Conservation (phyloP, 768 basidiomycete genomes). For the Serpula lacrymans region DNA sequence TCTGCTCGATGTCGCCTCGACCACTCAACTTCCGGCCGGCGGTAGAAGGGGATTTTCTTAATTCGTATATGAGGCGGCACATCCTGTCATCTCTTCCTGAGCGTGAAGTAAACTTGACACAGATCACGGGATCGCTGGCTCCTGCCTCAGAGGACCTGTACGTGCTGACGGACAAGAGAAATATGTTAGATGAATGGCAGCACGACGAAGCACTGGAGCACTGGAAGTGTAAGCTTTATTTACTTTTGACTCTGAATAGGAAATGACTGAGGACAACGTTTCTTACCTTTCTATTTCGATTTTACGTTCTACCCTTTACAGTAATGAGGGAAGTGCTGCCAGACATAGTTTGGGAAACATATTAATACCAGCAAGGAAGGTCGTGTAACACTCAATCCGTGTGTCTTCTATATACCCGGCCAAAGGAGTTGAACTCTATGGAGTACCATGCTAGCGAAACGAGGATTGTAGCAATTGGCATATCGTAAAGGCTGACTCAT, state of each 20-base stretch:
- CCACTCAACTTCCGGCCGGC: constrained; percentile 60
- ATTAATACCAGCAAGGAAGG: no score
- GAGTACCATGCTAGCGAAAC: no score
- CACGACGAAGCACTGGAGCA: constrained; percentile 60
- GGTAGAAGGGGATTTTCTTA: constrained; percentile 56
- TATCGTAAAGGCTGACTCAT: no score
- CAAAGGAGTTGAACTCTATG: no score
- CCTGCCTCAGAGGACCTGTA: constrained; percentile 38
- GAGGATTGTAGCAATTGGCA: no score
- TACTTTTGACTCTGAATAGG: neutral
- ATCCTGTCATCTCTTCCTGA: constrained; percentile 49
- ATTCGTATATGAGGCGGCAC: constrained; percentile 62
- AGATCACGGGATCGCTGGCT: constrained; percentile 30
- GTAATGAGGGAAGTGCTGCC: constrained; percentile 81
- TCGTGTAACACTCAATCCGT: no score
- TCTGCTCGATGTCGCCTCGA: constrained; percentile 62
- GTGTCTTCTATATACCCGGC: no score
- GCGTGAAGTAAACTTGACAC: constrained; percentile 52
- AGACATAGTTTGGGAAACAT: constrained; percentile 74
- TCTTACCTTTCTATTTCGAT: constrained; percentile 5
- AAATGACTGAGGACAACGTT: constrained; percentile 4
- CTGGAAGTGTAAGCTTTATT: constrained; percentile 60
- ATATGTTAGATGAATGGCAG: constrained; percentile 66
- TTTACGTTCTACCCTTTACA: constrained; percentile 25
- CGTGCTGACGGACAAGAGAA: constrained; percentile 59